phyloP scores from a whole-genome alignment of 768 basidiomycete genomes.

The Suillus bovinus region DNA sequence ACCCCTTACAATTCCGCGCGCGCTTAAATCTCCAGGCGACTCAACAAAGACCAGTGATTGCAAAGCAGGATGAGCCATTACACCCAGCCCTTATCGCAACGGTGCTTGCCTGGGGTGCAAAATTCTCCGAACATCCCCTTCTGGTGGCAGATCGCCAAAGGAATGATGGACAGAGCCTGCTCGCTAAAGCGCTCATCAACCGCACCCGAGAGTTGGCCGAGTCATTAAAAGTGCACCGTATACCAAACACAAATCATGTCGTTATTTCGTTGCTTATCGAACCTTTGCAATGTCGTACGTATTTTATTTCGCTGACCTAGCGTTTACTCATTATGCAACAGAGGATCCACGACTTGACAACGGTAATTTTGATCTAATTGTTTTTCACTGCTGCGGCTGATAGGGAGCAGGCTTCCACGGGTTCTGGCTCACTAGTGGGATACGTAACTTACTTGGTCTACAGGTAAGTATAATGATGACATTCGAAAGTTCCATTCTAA shows the following conservation, averaged over 20 bases:
- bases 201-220: conserved; percentile 87
- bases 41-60: conserved; percentile 24
- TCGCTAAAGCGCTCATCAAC: conserved; percentile 77
- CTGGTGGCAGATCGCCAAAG: conserved; percentile 76
- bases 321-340: conserved; percentile 30
- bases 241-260: conserved; percentile 78
- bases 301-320: conserved; percentile 2
- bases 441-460: conserved; percentile 76
- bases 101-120: conserved; percentile 88
- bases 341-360: conserved; percentile 73
- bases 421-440: conserved; percentile 80
- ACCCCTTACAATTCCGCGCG: conserved; percentile 77
- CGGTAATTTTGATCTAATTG: conserved; percentile 44
- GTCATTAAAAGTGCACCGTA: conserved; percentile 80
- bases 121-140: conserved; percentile 89
- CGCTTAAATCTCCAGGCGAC: conserved; percentile 52
- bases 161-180: conserved; percentile 67
- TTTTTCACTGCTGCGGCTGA: conserved; percentile 18
- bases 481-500: conserved; percentile 6
- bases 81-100: conserved; percentile 82
- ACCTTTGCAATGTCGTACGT: conserved; percentile 85
- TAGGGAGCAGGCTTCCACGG: conserved; percentile 68
- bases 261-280: conserved; percentile 83
- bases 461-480: conserved; percentile 44
- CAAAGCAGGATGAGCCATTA: conserved; percentile 43